These are phyloP conservation scores for Phyllostachys edulis DNA, from an alignment of 176 grass and related monocot genomes.

Conservation along the genomic window DNA sequence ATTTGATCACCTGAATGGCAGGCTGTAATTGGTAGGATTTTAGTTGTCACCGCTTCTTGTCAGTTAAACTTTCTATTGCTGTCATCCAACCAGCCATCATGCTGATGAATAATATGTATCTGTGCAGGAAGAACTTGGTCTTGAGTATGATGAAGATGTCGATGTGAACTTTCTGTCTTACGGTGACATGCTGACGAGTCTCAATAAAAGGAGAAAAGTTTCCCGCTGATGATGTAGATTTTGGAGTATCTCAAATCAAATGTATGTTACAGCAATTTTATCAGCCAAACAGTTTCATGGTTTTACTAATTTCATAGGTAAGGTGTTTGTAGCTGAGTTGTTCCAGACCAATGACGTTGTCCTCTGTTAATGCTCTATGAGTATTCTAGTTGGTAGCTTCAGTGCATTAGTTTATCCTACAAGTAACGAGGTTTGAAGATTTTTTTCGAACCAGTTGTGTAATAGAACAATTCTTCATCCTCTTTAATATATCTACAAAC, in stretches of 20 bases:
- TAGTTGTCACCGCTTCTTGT: background rate
- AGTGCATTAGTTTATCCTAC: background rate
- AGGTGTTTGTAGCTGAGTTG: background rate
- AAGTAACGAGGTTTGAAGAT: background rate
- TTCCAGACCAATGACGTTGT: background rate
- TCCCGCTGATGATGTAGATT: conserved; percentile 34
- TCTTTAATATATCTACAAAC: background rate
- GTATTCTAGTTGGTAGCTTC: conserved; percentile 15
- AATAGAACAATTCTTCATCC: background rate
- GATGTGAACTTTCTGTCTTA: conserved; percentile 53
- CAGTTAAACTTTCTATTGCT: background rate
- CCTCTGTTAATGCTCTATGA: conserved; percentile 8
- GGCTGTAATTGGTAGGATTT: background rate
- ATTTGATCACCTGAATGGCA: background rate
- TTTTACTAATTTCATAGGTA: background rate
- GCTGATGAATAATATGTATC: conserved; percentile 13
- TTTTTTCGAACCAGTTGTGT: background rate
- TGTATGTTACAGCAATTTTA: conserved; percentile 20
- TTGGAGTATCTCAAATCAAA: conserved; percentile 17
- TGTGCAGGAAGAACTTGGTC: conserved; percentile 87
- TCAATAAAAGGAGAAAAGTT: conserved; percentile 66
- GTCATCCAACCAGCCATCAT: background rate
- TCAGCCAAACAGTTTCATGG: conserved; percentile 20
- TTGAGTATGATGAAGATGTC: conserved; percentile 98
- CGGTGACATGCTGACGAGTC: conserved; percentile 51